These are phyloP conservation scores for Pholiota conissans DNA, from an alignment of 768 basidiomycete species.

Conservation along the genomic window DNA sequence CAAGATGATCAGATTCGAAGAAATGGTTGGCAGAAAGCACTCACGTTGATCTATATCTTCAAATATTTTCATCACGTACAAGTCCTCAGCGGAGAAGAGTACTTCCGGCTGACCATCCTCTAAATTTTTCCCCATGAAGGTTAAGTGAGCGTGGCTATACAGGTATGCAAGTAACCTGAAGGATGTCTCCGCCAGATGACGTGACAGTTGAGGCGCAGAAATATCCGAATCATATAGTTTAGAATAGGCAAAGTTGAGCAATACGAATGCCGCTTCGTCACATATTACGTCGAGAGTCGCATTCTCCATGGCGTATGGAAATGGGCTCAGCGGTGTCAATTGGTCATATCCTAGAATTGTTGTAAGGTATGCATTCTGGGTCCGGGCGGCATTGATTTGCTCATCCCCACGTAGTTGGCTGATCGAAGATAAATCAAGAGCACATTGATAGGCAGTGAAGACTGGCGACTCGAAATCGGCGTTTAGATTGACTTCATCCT, in stretches of 20 bases:
- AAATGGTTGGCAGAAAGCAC: neutral
- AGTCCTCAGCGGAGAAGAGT: neutral
- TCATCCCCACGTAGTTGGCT: neutral
- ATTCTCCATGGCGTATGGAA: neutral
- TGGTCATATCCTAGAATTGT: neutral
- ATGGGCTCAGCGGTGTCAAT: neutral
- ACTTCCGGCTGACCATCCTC: neutral
- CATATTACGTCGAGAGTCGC: neutral
- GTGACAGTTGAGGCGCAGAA: neutral
- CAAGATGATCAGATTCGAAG: neutral
- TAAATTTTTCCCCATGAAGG: neutral
- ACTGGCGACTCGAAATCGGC: slow-evolving; percentile 1
- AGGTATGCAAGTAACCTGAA: slow-evolving; percentile 1
- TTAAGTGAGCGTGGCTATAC: neutral
- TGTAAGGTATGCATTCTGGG: slow-evolving; percentile 1
- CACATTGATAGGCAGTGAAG: slow-evolving; percentile 4
- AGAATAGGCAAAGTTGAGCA: neutral
- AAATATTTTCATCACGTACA: slow-evolving; percentile 5
- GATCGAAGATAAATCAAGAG: neutral
- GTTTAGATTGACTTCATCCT: slow-evolving; percentile 4
- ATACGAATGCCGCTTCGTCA: slow-evolving; percentile 2
- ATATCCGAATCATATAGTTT: neutral
- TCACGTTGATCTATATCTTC: slow-evolving; percentile 3
- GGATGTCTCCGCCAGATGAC: neutral
- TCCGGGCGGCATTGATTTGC: neutral